Percentiles rank a stretch among this genome's conserved stretches.
Evolutionary conservation across 2,329 filamentous ascomycete genomes (phyloP).

Genomic region (Tolypocladium amazonense): DNA sequence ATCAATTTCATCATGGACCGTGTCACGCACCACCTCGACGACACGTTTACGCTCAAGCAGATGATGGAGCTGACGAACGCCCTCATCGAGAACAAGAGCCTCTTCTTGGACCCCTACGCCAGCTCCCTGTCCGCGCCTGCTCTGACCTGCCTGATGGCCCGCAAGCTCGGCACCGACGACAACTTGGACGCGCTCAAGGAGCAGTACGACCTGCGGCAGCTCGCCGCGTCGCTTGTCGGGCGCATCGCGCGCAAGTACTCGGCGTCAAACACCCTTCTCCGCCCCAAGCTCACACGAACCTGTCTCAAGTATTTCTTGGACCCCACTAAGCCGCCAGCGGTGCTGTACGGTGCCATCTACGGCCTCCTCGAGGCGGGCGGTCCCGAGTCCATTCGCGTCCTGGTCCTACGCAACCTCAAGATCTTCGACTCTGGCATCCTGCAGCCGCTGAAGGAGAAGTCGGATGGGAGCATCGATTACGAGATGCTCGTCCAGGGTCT

Average conservation of each 20-base stretch:
- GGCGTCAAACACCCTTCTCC: conserved; percentile 68
- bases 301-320: conserved; percentile 90
- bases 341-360: conserved; percentile 80
- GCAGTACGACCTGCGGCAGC: conserved; percentile 73
- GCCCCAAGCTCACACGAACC: conserved; percentile 81
- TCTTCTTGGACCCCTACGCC: conserved; percentile 58
- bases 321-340: conserved; percentile 67
- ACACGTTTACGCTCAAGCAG: conserved; percentile 77
- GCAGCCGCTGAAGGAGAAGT: conserved; percentile 40
- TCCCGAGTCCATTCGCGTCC: conserved; percentile 44
- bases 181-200: conserved; percentile 42
- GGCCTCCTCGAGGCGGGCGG: conserved; percentile 72
- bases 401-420: conserved; percentile 46
- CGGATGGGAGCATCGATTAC: conserved; percentile 38
- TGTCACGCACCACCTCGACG: conserved; percentile 86
- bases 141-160: conserved; percentile 75
- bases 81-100: conserved; percentile 69
- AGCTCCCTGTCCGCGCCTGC: conserved; percentile 70
- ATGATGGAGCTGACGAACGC: conserved; percentile 88
- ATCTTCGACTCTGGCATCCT: conserved; percentile 43
- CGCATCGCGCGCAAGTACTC: conserved; percentile 74
- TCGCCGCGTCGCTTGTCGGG: conserved; percentile 72
- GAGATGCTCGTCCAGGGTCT: conserved; percentile 47
- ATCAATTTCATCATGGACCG: conserved; percentile 93
- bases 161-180: conserved; percentile 57